Percentiles rank a stretch among this genome's conserved stretches.
phyloP scores from a whole-genome alignment of 1,284 basidiomycete genomes.

The Tylopilus sp. region DNA sequence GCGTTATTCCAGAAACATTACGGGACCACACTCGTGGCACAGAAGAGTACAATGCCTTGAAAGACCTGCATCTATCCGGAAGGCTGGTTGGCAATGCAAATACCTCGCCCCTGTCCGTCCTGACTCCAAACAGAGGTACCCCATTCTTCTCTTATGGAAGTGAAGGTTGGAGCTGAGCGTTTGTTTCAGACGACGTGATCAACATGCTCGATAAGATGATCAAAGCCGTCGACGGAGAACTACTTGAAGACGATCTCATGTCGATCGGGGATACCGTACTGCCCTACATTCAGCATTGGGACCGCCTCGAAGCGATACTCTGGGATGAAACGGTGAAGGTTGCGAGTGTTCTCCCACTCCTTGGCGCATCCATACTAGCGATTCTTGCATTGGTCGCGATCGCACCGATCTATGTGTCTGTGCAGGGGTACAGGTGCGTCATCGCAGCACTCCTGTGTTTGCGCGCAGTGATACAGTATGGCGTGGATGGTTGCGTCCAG shows the following conservation, averaged over 20 bases:
- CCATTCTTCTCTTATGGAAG: background rate
- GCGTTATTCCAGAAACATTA: slow-evolving; percentile 12
- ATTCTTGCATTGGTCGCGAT: slow-evolving; percentile 5
- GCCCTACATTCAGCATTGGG: slow-evolving; percentile 21
- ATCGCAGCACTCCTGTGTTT: no score
- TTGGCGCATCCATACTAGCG: slow-evolving; percentile 20
- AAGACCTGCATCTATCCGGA: slow-evolving; percentile 19
- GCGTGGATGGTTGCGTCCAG: no score
- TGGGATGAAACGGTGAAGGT: slow-evolving; percentile 1
- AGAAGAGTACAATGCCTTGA: slow-evolving; percentile 16
- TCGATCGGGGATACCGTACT: slow-evolving; percentile 15
- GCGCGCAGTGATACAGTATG: no score
- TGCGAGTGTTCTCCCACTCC: slow-evolving; percentile 13
- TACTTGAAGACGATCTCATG: slow-evolving; percentile 21
- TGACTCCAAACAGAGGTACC: slow-evolving; percentile 23
- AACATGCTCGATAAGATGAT: slow-evolving; percentile 28
- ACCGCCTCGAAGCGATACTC: slow-evolving; percentile 9
- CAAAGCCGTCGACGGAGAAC: slow-evolving; percentile 20
- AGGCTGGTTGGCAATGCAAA: slow-evolving; percentile 17
- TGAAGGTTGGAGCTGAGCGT: background rate
- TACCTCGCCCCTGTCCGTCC: slow-evolving; percentile 13
- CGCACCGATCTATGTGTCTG: slow-evolving; percentile 14
- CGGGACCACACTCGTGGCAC: background rate
- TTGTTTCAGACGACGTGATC: slow-evolving; percentile 17
- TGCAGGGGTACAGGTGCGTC: slow-evolving; percentile 15